These are phyloP conservation scores for Suillus luteus DNA, from an alignment of 768 basidiomycete genomes.

Conservation along the genomic window DNA sequence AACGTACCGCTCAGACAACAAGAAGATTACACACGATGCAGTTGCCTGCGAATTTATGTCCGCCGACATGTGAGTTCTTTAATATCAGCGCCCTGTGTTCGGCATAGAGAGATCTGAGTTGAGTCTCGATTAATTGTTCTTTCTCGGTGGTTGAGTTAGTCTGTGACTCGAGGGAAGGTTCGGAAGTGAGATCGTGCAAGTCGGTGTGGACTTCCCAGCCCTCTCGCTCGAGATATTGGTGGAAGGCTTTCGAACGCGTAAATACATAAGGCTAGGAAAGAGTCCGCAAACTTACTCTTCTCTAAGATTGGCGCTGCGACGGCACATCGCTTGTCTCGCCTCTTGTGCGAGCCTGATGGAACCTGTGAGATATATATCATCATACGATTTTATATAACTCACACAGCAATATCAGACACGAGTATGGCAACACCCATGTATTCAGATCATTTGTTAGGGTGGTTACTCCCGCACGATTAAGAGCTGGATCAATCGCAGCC, in stretches of 20 bases:
- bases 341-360: conserved; percentile 83
- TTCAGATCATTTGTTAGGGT: conserved; percentile 51
- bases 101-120: conserved; percentile 47
- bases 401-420: conserved; percentile 90
- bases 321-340: conserved; percentile 88
- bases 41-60: conserved; percentile 92
- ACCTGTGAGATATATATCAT: not conserved
- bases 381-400: conserved; percentile 32
- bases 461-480: conserved; percentile 49
- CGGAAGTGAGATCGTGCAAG: conserved; percentile 55
- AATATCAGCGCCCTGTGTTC: conserved; percentile 79
- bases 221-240: conserved; percentile 58
- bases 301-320: conserved; percentile 86
- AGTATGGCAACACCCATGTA: conserved; percentile 86
- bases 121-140: conserved; percentile 43
- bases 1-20: conserved; percentile 1
- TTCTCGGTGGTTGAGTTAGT: conserved; percentile 46
- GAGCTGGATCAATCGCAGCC: conserved; percentile 57
- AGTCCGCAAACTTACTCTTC: conserved; percentile 48
- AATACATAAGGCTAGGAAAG: conserved; percentile 1
- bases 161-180: conserved; percentile 29
- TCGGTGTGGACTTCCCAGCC: conserved; percentile 80
- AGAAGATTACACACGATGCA: conserved; percentile 66
- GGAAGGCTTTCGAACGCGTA: conserved; percentile 51
- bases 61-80: conserved; percentile 88